phyloP scores from a whole-genome alignment of 768 basidiomycete species.

The Sarcodon sp. region DNA sequence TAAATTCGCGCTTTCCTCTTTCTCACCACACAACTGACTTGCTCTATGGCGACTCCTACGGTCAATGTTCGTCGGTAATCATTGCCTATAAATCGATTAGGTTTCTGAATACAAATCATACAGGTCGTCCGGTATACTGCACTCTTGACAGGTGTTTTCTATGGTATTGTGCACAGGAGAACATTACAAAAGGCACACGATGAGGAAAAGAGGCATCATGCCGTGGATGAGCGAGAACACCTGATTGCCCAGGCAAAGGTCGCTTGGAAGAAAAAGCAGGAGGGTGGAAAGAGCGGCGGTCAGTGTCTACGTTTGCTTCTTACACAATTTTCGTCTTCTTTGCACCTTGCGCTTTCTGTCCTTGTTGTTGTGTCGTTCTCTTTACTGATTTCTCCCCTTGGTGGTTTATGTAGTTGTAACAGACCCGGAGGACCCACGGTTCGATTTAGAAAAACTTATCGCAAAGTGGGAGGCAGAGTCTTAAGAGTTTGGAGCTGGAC shows the following conservation, averaged over 20 bases:
- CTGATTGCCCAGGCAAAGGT: constrained; percentile 81
- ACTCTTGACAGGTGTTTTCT: constrained; percentile 73
- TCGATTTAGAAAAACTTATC: constrained; percentile 89
- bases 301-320: constrained; percentile 18
- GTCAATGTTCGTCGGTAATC: constrained; percentile 49
- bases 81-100: not conserved
- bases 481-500: constrained; percentile 27
- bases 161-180: constrained; percentile 87
- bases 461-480: constrained; percentile 62
- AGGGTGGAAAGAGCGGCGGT: constrained; percentile 41
- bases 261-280: constrained; percentile 77
- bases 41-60: constrained; percentile 55
- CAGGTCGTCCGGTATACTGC: constrained; percentile 91
- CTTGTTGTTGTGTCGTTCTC: not conserved
- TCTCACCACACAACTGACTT: no score
- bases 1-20: no score
- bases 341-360: not conserved
- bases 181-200: constrained; percentile 78
- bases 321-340: not conserved
- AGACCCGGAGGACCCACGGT: constrained; percentile 89
- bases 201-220: constrained; percentile 61
- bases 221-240: constrained; percentile 59
- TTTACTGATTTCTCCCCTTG: constrained; percentile 3
- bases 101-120: not conserved
- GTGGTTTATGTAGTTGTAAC: constrained; percentile 50